Base-by-base conservation (phyloP, 495 filamentous ascomycete genomes). In the Diplogelasinospora grovesii region DNA sequence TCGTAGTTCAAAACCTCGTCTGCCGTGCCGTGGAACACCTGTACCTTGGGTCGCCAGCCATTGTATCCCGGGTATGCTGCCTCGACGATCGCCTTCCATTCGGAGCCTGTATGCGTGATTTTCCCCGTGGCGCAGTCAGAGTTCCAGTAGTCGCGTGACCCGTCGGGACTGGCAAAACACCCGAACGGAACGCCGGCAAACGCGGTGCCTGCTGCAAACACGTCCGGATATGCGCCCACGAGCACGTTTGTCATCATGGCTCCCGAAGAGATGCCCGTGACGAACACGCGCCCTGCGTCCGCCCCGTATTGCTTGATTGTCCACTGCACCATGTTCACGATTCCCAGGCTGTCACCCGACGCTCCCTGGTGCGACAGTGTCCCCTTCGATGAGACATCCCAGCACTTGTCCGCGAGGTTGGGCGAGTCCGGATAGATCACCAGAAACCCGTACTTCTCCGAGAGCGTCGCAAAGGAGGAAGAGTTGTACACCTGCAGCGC, bases 221-320 rank as follows among this genome's bases (percentile, higher is more conserved):
- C 49, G 19, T 77, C 68, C 7, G 74, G 77, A 50, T 81, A 79
- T 0, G 73, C 60, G 3, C 69, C 75, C 4, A 69, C 65, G 45
- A 81, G 57, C 8, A 77, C 71, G 44, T 77, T 74, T n/a, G 71
- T 75, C 73, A 77, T 75, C 73, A 77, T 78, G n/a, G 65, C 74
- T 10, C 75, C 75, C 0, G 73, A 77, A 1, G 67, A 73, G 1
- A 63, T 63, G 5, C 74, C 74, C 19, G 67, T 74, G 3, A 65
- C 73, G 41, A 70, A 78, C 4, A 77, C 65, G 21, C 64, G 63
- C 23, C 41, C 45, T 7, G 65, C 22, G 43, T 79, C 73, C 13
- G 45, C 75, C 15, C 50, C 56, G 57, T 77, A 77, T 36, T 65
- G 63, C 29, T 35, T 32, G 11, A 75, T 43, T 0, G 68, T 61